A percentile compares a stretch with the other conserved stretches of the same genome.
Conservation (phyloP, 2,329 filamentous ascomycete species). For the Fusarium secorum region DNA sequence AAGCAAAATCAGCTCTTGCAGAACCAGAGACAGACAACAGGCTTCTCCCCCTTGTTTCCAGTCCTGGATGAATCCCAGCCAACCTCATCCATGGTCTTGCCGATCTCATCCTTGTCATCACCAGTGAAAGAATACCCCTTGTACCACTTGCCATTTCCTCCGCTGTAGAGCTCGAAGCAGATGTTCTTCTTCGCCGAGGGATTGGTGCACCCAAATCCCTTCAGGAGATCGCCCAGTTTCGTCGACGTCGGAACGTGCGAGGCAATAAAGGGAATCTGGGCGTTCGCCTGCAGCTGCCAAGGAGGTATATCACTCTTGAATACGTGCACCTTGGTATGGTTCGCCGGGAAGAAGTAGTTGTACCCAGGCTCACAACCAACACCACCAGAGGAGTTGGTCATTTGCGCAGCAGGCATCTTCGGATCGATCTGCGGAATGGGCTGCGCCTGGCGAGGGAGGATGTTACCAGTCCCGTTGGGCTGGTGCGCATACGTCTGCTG, state of each 20-base stretch:
- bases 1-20: slow-evolving; percentile 55
- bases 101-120: slow-evolving; percentile 57
- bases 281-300: slow-evolving; percentile 58
- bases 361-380: slow-evolving; percentile 68
- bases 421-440: slow-evolving; percentile 53
- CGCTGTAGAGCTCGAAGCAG: slow-evolving; percentile 64
- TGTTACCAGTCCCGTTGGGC: slow-evolving; percentile 49
- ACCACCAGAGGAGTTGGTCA: slow-evolving; percentile 66
- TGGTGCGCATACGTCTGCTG: slow-evolving; percentile 46
- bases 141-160: slow-evolving; percentile 66
- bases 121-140: slow-evolving; percentile 61
- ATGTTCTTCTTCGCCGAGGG: slow-evolving; percentile 59
- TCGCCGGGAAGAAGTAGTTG: slow-evolving; percentile 66
- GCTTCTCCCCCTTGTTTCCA: slow-evolving; percentile 57
- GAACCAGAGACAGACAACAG: slow-evolving; percentile 68
- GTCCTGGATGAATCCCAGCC: slow-evolving; percentile 65
- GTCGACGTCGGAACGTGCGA: slow-evolving; percentile 62
- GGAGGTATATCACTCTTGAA: slow-evolving; percentile 60
- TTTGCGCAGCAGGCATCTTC: slow-evolving; percentile 59
- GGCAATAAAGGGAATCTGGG: slow-evolving; percentile 56
- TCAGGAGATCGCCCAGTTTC: slow-evolving; percentile 64
- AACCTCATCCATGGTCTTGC: slow-evolving; percentile 60
- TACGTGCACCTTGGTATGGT: slow-evolving; percentile 68
- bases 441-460: slow-evolving; percentile 51
- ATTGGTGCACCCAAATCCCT: slow-evolving; percentile 65